phyloP scores from a whole-genome alignment of 345 rosid species.

The Luvunga scandens region DNA sequence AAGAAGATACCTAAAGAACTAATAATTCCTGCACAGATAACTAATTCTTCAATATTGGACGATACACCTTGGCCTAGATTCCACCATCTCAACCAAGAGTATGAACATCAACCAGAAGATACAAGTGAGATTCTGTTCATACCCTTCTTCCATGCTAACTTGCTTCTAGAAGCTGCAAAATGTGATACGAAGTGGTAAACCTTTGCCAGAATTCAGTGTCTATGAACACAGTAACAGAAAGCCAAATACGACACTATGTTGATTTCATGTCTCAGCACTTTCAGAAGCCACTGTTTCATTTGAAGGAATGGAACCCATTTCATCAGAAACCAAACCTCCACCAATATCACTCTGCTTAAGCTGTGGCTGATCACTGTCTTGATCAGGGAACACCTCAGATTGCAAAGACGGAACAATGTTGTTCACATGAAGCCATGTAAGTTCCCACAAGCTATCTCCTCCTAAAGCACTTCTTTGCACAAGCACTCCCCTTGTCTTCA shows the following conservation, averaged over 20 bases:
- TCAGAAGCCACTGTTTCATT: slow-evolving; percentile 41
- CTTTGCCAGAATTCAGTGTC: slow-evolving; percentile 6
- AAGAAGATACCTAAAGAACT: slow-evolving; percentile 6
- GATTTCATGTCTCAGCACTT: slow-evolving; percentile 33
- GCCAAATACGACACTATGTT: slow-evolving; percentile 6
- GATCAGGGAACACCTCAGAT: slow-evolving; percentile 84
- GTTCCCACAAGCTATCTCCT: slow-evolving; percentile 97
- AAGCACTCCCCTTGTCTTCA: slow-evolving; percentile 84
- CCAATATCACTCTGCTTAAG: slow-evolving; percentile 16
- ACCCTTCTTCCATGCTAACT: slow-evolving; percentile 8
- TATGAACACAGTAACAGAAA: not conserved
- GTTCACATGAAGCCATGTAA: slow-evolving; percentile 93
- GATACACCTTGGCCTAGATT: slow-evolving; percentile 1
- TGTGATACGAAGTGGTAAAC: not conserved
- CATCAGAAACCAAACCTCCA: slow-evolving; percentile 26
- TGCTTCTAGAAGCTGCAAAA: not conserved
- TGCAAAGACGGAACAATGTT: slow-evolving; percentile 78
- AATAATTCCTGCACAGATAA: slow-evolving; percentile 15
- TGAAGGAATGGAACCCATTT: slow-evolving; percentile 33
- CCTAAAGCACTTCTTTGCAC: slow-evolving; percentile 83
- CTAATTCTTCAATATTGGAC: not conserved
- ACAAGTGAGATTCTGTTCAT: not conserved
- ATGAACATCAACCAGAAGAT: slow-evolving; percentile 2
- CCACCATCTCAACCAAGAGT: not conserved
- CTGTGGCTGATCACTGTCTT: slow-evolving; percentile 38